Evolutionary conservation across 371 early-diverging fungal genomes (phyloP).

Genomic region (Syncephalastrum monosporum): DNA sequence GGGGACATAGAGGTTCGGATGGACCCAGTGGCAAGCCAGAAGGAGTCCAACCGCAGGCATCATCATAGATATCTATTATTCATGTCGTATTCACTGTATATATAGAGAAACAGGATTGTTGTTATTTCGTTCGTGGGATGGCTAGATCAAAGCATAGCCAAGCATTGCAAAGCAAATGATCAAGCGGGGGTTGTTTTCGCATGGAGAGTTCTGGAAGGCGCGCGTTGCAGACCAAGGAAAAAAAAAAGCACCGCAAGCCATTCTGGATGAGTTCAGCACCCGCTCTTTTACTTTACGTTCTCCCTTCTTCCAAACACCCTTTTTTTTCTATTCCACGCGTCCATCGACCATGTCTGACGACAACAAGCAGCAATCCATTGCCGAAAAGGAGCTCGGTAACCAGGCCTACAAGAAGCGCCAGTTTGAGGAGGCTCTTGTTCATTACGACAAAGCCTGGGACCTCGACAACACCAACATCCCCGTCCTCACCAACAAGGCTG

Average conservation of each 20-base stretch:
- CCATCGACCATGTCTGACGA: conserved; percentile 45
- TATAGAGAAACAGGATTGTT: no score
- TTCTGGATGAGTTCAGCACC: not conserved
- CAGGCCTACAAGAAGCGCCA: conserved; percentile 90
- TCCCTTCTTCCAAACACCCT: not conserved
- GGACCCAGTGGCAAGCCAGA: no score
- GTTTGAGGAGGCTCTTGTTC: conserved; percentile 86
- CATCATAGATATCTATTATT: no score
- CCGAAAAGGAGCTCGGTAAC: conserved; percentile 92
- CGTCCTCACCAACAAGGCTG: conserved; percentile 92
- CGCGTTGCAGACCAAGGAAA: not conserved
- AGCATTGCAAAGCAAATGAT: no score
- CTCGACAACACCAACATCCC: conserved; percentile 87
- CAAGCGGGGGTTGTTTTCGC: not conserved
- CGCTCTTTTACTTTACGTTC: not conserved
- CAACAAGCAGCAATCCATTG: conserved; percentile 71
- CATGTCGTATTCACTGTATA: no score
- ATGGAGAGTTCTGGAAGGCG: conserved; percentile 9
- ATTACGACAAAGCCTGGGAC: conserved; percentile 92
- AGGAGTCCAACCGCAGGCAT: no score
- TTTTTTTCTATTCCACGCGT: conserved; percentile 2
- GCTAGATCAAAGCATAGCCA: not conserved
- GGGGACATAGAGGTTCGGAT: no score
- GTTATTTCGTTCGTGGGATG: no score
- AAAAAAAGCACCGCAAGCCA: not conserved